phyloP scores from a whole-genome alignment of 495 filamentous ascomycete species.

The Neurospora sp. region DNA sequence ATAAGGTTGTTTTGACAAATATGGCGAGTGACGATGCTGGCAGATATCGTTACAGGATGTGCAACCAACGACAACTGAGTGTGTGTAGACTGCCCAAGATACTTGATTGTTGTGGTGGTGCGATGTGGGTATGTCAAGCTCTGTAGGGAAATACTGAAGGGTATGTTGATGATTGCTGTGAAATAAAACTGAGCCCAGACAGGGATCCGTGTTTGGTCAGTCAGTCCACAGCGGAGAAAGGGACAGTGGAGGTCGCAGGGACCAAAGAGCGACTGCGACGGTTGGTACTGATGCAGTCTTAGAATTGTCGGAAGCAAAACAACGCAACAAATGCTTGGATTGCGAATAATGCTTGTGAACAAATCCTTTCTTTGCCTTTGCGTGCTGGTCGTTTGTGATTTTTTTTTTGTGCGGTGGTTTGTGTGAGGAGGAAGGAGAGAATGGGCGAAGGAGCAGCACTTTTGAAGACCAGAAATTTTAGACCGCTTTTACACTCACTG shows the following conservation, averaged over 20 bases:
- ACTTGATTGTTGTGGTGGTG: neutral
- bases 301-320: neutral
- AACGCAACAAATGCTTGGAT: neutral
- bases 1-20: neutral
- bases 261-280: neutral
- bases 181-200: neutral
- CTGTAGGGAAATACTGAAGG: neutral
- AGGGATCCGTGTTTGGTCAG: neutral
- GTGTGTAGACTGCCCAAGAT: neutral
- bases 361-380: neutral
- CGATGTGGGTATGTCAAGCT: neutral
- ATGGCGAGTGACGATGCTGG: neutral
- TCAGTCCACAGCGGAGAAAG: neutral
- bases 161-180: neutral
- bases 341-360: neutral
- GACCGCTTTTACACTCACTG: neutral
- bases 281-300: neutral
- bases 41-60: neutral
- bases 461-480: neutral
- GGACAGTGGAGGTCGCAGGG: neutral
- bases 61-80: neutral
- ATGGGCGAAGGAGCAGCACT: neutral
- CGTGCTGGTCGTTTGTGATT: neutral
- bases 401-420: neutral
- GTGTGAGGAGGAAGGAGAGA: neutral